phyloP scores from a whole-genome alignment of 2,329 filamentous ascomycete species.

The Aspergillus spinulosporus region DNA sequence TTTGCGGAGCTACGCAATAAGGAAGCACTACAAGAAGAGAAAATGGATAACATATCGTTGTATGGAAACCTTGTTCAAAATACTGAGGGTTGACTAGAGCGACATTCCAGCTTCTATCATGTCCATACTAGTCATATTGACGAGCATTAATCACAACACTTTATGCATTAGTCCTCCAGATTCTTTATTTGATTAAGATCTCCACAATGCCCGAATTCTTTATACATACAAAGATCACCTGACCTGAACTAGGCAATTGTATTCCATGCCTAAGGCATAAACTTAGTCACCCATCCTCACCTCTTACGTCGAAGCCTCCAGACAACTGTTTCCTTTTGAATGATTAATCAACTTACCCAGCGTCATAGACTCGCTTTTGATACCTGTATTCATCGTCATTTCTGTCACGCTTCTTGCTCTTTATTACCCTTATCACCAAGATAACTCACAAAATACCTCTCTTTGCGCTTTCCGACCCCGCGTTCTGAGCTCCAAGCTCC shows the following conservation, averaged over 20 bases:
- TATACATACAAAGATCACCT: too few relatives aligned
- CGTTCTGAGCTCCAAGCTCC: conserved; percentile 9
- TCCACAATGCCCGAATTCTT: too few relatives aligned
- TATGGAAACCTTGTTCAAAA: too few relatives aligned
- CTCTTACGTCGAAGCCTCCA: conserved; percentile 22
- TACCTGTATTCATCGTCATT: conserved; percentile 13
- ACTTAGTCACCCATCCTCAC: conserved; percentile 7
- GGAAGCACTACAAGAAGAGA: too few relatives aligned
- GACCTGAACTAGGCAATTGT: neutral
- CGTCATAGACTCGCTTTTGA: conserved; percentile 4
- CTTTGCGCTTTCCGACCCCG: conserved; percentile 4
- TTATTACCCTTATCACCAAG: conserved; percentile 1
- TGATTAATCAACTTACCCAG: conserved; percentile 15
- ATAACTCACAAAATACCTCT: conserved; percentile 1
- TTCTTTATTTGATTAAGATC: too few relatives aligned
- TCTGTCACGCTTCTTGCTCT: neutral
- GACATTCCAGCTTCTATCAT: too few relatives aligned
- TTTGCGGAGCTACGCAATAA: too few relatives aligned
- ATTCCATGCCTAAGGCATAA: neutral
- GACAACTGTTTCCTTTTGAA: neutral
- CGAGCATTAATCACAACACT: too few relatives aligned
- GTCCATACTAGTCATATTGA: too few relatives aligned
- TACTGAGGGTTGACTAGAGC: too few relatives aligned
- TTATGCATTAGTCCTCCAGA: too few relatives aligned
- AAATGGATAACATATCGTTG: too few relatives aligned